Conservation (phyloP, 2,329 filamentous ascomycete species). For the Capronia coronata region DNA sequence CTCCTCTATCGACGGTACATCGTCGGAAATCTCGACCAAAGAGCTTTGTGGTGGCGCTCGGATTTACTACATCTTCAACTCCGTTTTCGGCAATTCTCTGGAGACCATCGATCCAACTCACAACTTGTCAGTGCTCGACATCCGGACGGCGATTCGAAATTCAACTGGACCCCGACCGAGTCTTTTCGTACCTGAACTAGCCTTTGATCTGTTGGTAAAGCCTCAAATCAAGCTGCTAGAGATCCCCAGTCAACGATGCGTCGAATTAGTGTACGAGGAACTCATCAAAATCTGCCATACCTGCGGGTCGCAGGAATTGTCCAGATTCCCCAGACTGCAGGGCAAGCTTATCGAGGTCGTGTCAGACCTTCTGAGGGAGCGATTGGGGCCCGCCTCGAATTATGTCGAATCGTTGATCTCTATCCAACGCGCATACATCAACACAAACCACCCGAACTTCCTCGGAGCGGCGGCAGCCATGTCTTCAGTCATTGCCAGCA, state of each 20-base stretch:
- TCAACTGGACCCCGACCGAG: slow-evolving; percentile 93
- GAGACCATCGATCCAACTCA: slow-evolving; percentile 94
- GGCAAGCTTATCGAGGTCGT: slow-evolving; percentile 97
- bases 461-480: slow-evolving; percentile 93
- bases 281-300: slow-evolving; percentile 99
- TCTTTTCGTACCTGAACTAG: slow-evolving; percentile 93
- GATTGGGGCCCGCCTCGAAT: slow-evolving; percentile 76
- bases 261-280: slow-evolving; percentile 97
- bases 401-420: slow-evolving; percentile 97
- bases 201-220: slow-evolving; percentile 95
- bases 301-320: slow-evolving; percentile 89
- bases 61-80: slow-evolving; percentile 99
- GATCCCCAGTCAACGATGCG: slow-evolving; percentile 88
- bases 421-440: slow-evolving; percentile 97
- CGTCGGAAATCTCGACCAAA: slow-evolving; percentile 96
- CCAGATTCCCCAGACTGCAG: slow-evolving; percentile 84
- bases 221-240: slow-evolving; percentile 97
- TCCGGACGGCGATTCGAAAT: slow-evolving; percentile 94
- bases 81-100: slow-evolving; percentile 91
- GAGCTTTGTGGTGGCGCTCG: slow-evolving; percentile 90
- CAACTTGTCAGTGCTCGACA: slow-evolving; percentile 90
- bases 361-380: slow-evolving; percentile 86
- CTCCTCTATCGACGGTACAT: slow-evolving; percentile 96
- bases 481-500: slow-evolving; percentile 91
- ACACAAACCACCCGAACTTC: slow-evolving; percentile 99